phyloP scores from a whole-genome alignment of 768 basidiomycete genomes.

The Polyporus arcularius region DNA sequence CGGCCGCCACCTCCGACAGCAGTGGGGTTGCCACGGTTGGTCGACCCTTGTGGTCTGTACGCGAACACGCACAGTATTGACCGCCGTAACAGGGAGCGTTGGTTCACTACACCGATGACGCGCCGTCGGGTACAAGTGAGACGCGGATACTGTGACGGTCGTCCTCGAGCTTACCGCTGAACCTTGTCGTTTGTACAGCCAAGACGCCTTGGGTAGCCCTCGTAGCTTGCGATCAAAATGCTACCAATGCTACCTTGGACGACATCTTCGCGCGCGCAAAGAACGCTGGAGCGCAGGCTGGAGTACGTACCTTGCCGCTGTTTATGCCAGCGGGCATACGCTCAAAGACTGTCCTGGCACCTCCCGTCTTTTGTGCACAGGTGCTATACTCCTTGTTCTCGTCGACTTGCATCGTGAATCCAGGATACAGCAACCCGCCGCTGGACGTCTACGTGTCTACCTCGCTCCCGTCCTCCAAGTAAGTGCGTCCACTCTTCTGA shows the following conservation, averaged over 20 bases:
- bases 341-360: background rate
- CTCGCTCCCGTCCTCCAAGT: background rate
- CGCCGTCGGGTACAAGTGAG: conserved; percentile 50
- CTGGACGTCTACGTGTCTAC: background rate
- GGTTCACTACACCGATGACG: conserved; percentile 3
- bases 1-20: conserved; percentile 48
- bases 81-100: background rate
- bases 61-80: conserved; percentile 39
- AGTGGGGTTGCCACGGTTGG: background rate
- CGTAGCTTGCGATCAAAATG: conserved; percentile 78
- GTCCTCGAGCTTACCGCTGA: background rate
- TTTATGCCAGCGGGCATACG: background rate
- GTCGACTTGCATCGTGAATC: background rate
- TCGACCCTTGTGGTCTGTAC: conserved; percentile 25
- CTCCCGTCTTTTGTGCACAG: background rate
- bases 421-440: background rate
- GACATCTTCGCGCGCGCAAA: conserved; percentile 86
- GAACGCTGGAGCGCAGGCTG: conserved; percentile 76
- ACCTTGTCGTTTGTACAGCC: conserved; percentile 33
- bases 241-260: conserved; percentile 56
- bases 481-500: background rate
- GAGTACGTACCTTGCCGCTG: conserved; percentile 44
- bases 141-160: conserved; percentile 29
- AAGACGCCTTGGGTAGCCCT: conserved; percentile 90
- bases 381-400: background rate